These are phyloP conservation scores for Pseudogymnoascus sp. DNA, from an alignment of 2,329 filamentous ascomycete genomes.

Conservation along the genomic window DNA sequence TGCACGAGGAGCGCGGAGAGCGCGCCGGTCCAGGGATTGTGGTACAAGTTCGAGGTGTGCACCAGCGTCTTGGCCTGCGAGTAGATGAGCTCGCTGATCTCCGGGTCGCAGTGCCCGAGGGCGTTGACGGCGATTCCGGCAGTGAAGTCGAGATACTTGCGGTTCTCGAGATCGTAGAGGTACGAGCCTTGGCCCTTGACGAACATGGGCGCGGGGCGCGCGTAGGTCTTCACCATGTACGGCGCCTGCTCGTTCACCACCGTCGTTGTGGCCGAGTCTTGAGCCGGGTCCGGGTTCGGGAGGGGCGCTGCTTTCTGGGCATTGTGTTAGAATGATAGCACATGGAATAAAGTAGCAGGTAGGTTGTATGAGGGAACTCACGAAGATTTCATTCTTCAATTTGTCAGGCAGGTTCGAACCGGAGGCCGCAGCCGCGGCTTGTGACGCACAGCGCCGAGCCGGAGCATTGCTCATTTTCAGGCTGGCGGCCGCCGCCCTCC, in stretches of 20 bases:
- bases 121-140: constrained; percentile 93
- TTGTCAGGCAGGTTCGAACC: constrained; percentile 30
- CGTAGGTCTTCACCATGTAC: constrained; percentile 95
- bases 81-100: constrained; percentile 60
- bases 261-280: constrained; percentile 65
- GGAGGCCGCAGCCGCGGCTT: constrained; percentile 29
- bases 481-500: constrained; percentile 19
- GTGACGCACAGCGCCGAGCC: constrained; percentile 24
- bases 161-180: constrained; percentile 82
- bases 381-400: constrained; percentile 30
- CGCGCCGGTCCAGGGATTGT: constrained; percentile 90
- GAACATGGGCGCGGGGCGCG: constrained; percentile 83
- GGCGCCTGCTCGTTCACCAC: constrained; percentile 68
- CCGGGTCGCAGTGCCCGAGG: constrained; percentile 81
- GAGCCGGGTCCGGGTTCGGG: constrained; percentile 63
- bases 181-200: constrained; percentile 79
- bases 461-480: constrained; percentile 22
- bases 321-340: constrained; percentile 11
- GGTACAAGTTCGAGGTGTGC: constrained; percentile 92
- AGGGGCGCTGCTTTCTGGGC: constrained; percentile 31
- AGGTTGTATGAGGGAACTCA: constrained; percentile 17
- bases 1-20: constrained; percentile 80
- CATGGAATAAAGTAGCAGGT: neutral
- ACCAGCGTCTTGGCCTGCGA: constrained; percentile 64
- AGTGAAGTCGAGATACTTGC: constrained; percentile 88